Conservation (phyloP, 2,329 filamentous ascomycete species). For the Delphinella strobiligena region DNA sequence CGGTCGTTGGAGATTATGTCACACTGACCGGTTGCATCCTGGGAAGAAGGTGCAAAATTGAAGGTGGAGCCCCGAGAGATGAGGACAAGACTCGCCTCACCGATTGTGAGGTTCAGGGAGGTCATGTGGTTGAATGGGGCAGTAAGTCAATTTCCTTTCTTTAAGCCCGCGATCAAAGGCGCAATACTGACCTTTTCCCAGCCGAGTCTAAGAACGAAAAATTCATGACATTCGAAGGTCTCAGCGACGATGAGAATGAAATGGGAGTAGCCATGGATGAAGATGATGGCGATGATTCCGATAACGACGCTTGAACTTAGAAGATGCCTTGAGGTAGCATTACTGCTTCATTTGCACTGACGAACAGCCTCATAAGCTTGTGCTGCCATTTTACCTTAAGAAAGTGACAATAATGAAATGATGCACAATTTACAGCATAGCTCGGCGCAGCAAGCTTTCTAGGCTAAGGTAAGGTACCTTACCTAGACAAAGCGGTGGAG, state of each 20-base stretch:
- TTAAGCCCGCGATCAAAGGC: no score
- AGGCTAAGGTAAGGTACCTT: no score
- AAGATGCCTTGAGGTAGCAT: no score
- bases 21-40: constrained; percentile 81
- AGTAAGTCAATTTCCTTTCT: constrained; percentile 24
- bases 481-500: no score
- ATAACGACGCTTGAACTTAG: not conserved
- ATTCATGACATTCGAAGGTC: constrained; percentile 41
- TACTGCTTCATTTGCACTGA: no score
- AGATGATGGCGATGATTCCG: not conserved
- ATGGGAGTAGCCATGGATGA: constrained; percentile 13
- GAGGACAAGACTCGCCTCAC: constrained; percentile 47
- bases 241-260: constrained; percentile 18
- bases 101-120: constrained; percentile 85
- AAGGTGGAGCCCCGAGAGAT: constrained; percentile 52
- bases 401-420: no score
- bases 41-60: constrained; percentile 68
- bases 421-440: no score
- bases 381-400: no score
- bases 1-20: constrained; percentile 69
- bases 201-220: constrained; percentile 49
- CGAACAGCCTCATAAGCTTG: no score
- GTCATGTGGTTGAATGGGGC: constrained; percentile 71
- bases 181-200: no score
- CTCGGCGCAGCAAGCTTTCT: no score